These are phyloP conservation scores for Bryopsis sp. DNA, from an alignment of 139 green algal species.

Conservation along the genomic window DNA sequence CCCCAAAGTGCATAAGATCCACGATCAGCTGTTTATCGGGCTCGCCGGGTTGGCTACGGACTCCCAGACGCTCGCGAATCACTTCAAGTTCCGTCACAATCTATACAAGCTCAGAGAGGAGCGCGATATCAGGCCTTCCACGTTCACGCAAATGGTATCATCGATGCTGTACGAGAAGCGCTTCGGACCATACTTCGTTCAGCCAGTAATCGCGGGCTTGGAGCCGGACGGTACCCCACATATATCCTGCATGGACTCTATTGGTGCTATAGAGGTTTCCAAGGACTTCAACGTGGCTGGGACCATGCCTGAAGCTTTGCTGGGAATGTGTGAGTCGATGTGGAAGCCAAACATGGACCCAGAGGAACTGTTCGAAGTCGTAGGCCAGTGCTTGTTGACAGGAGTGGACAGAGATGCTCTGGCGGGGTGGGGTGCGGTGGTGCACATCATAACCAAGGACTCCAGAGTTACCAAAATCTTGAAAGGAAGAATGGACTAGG, in stretches of 20 bases:
- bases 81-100: constrained; percentile 92
- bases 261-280: constrained; percentile 86
- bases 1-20: constrained; percentile 86
- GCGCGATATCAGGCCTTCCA: constrained; percentile 87
- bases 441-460: constrained; percentile 91
- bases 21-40: constrained; percentile 90
- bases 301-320: constrained; percentile 84
- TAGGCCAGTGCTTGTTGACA: constrained; percentile 80
- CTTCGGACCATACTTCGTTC: constrained; percentile 92
- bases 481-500: constrained; percentile 84
- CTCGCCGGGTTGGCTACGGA: constrained; percentile 90
- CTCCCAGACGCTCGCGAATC: constrained; percentile 74
- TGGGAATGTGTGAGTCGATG: constrained; percentile 94
- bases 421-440: constrained; percentile 87
- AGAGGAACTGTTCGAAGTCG: constrained; percentile 96
- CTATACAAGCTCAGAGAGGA: constrained; percentile 96
- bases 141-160: constrained; percentile 87
- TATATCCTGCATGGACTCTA: constrained; percentile 91
- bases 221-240: constrained; percentile 83
- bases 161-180: constrained; percentile 90
- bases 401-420: constrained; percentile 90
- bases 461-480: constrained; percentile 69
- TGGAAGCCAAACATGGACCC: constrained; percentile 80
- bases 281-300: constrained; percentile 93
- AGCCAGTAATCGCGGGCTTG: constrained; percentile 90